Conservation (phyloP, 208 protist species). For the Trypanosoma boissoni region DNA sequence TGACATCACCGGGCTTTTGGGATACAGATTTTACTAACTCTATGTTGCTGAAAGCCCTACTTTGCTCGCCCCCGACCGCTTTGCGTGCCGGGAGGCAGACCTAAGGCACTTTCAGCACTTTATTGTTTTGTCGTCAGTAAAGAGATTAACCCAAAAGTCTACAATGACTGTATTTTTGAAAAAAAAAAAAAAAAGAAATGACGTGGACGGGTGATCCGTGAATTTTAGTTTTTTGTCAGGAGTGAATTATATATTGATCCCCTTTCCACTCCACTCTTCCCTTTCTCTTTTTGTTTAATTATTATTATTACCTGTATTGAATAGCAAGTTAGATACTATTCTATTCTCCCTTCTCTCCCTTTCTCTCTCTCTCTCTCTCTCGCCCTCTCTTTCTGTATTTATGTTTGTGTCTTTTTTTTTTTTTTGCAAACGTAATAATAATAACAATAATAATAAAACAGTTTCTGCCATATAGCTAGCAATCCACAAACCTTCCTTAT, state of each 20-base stretch:
- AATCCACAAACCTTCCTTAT: too few relatives aligned
- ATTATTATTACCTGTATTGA: too few relatives aligned
- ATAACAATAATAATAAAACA: conserved; percentile 2
- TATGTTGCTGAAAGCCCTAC: too few relatives aligned
- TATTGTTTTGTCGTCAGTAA: too few relatives aligned
- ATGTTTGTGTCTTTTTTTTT: conserved; percentile 1
- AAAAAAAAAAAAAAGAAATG: neutral
- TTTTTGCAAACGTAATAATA: neutral
- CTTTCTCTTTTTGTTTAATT: too few relatives aligned
- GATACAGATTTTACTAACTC: too few relatives aligned
- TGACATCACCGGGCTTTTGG: too few relatives aligned
- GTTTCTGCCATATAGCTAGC: neutral
- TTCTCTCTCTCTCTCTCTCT: neutral
- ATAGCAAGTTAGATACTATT: neutral
- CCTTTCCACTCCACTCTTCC: too few relatives aligned
- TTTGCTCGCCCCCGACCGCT: too few relatives aligned
- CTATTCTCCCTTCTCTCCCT: neutral
- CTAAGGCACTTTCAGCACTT: too few relatives aligned
- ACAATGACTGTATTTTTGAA: neutral
- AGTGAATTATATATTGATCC: neutral
- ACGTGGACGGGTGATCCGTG: neutral
- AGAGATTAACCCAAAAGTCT: too few relatives aligned
- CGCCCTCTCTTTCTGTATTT: neutral
- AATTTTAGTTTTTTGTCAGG: neutral
- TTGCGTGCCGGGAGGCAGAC: too few relatives aligned